Evolutionary conservation across 495 filamentous ascomycete species (phyloP).

Genomic region (Aspergillus indologenus): DNA sequence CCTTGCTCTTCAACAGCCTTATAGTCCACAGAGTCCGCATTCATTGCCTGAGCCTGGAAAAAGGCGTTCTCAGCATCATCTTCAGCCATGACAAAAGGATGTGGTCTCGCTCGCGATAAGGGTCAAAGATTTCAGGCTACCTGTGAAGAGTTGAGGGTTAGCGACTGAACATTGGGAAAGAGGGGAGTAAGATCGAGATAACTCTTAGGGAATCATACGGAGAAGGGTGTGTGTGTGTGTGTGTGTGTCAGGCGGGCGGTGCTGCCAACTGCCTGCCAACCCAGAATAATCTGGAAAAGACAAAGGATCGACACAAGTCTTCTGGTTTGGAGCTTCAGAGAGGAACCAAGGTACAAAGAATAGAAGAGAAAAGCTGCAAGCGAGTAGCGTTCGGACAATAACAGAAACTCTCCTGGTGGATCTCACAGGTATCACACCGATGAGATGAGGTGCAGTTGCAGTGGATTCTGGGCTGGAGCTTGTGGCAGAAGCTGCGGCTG

Average conservation of each 20-base stretch:
- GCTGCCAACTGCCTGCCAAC: not conserved
- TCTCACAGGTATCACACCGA: not conserved
- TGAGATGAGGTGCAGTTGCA: not conserved
- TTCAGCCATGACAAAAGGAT: slow-evolving; percentile 50
- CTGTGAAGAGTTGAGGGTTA: not conserved
- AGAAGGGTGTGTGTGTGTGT: not conserved
- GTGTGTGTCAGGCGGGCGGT: not conserved
- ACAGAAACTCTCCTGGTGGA: not conserved
- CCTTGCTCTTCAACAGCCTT: slow-evolving; percentile 43
- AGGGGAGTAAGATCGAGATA: not conserved
- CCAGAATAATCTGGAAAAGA: not conserved
- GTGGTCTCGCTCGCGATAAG: slow-evolving; percentile 12
- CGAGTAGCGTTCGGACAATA: not conserved
- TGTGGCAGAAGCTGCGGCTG: slow-evolving; percentile 27
- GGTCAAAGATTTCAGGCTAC: slow-evolving; percentile 3
- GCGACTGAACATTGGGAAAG: not conserved
- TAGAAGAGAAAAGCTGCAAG: not conserved
- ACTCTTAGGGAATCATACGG: not conserved
- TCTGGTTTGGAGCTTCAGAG: not conserved
- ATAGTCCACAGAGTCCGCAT: slow-evolving; percentile 40
- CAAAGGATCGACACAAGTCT: not conserved
- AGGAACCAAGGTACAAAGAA: not conserved
- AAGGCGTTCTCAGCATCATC: slow-evolving; percentile 61
- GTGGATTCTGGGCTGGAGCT: not conserved
- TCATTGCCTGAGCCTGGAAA: slow-evolving; percentile 53